Percentiles rank a stretch among this genome's conserved stretches.
Conservation (phyloP, 768 basidiomycete species). For the Phaffia tasmanica region DNA sequence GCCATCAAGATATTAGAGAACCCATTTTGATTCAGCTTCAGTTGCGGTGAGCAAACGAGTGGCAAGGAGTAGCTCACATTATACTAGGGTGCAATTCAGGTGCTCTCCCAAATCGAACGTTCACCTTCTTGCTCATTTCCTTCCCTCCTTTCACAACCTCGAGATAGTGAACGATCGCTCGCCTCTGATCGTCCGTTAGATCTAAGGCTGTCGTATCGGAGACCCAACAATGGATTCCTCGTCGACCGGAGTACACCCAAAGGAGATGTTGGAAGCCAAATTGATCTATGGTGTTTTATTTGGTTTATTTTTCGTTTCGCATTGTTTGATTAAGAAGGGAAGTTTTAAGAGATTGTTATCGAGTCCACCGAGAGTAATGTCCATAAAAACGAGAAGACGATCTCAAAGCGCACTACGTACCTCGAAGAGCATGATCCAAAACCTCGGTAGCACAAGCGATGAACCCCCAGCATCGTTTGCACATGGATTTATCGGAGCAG, state of each 20-base stretch:
- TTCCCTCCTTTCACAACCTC: constrained; percentile 72
- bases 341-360: neutral
- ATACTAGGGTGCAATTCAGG: constrained; percentile 59
- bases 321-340: neutral
- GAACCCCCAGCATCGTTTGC: constrained; percentile 85
- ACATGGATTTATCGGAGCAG: constrained; percentile 82
- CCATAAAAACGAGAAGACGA: neutral
- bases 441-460: constrained; percentile 85
- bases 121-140: constrained; percentile 70
- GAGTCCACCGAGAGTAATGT: neutral
- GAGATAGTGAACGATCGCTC: constrained; percentile 72
- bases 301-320: neutral
- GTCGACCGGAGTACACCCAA: constrained; percentile 97
- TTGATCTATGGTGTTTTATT: constrained; percentile 47
- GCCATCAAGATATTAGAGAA: constrained; percentile 24
- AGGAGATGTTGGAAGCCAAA: constrained; percentile 83
- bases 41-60: neutral
- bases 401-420: constrained; percentile 30
- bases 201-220: constrained; percentile 77
- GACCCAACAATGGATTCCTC: constrained; percentile 98
- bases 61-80: constrained; percentile 40
- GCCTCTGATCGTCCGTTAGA: constrained; percentile 82
- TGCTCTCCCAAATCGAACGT: constrained; percentile 45
- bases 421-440: constrained; percentile 62
- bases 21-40: neutral